Evolutionary conservation across 179 eudicot species (phyloP).

Genomic region (Beta corolliflora): DNA sequence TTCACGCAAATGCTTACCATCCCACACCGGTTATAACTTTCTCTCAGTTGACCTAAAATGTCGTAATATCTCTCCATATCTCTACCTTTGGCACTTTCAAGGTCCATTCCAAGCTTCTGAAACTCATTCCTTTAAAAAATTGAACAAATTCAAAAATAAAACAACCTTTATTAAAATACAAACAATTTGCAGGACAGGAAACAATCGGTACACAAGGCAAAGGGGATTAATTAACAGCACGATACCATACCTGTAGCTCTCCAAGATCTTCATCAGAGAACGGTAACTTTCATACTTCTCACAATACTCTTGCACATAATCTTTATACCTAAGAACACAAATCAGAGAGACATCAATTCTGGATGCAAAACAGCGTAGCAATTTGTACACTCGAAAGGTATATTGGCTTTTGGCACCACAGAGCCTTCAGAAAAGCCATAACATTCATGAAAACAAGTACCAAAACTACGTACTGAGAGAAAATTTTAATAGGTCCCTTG

Average conservation of each 20-base stretch:
- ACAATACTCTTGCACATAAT: constrained; percentile 75
- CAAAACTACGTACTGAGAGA: constrained; percentile 65
- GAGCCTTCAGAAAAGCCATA: background rate
- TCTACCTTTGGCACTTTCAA: constrained; percentile 71
- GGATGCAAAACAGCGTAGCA: background rate
- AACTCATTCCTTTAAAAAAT: constrained; percentile 60
- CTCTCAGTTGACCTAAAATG: constrained; percentile 62
- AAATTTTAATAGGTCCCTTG: constrained; percentile 75
- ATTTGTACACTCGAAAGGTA: background rate
- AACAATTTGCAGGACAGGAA: background rate
- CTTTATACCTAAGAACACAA: constrained; percentile 60
- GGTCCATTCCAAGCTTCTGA: constrained; percentile 69
- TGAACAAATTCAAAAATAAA: background rate
- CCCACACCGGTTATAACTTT: constrained; percentile 80
- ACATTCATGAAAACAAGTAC: constrained; percentile 12
- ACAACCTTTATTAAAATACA: background rate
- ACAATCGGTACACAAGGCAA: background rate
- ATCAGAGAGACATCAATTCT: background rate
- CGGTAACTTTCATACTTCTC: constrained; percentile 84
- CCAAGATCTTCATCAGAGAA: constrained; percentile 71
- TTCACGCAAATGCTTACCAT: constrained; percentile 46
- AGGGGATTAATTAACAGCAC: background rate
- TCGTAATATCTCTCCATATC: constrained; percentile 62
- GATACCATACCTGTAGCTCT: constrained; percentile 63
- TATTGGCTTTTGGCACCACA: background rate